phyloP scores from a whole-genome alignment of 768 basidiomycete species.

The Daedaleopsis sinensis region DNA sequence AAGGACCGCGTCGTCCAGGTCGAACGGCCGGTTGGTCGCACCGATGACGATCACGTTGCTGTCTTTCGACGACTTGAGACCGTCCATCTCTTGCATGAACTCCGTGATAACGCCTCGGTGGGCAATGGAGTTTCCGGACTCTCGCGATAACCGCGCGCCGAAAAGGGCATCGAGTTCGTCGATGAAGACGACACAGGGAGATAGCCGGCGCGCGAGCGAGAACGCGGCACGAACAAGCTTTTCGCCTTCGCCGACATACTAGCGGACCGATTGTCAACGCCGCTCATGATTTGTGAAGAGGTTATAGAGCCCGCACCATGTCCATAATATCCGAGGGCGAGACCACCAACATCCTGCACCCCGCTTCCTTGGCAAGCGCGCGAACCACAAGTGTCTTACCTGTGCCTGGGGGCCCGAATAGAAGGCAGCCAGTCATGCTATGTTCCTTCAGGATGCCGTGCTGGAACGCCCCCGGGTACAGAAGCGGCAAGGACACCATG shows the following conservation, averaged over 20 bases:
- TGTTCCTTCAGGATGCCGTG: conserved; percentile 91
- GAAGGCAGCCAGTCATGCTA: conserved; percentile 85
- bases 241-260: conserved; percentile 91
- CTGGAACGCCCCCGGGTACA: conserved; percentile 86
- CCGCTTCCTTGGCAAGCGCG: conserved; percentile 91
- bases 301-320: conserved; percentile 58
- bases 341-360: conserved; percentile 89
- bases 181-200: conserved; percentile 92
- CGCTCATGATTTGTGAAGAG: neutral
- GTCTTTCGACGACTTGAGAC: conserved; percentile 77
- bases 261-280: neutral
- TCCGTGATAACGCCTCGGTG: conserved; percentile 90
- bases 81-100: conserved; percentile 98
- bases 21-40: conserved; percentile 91
- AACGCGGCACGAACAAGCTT: conserved; percentile 91
- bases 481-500: conserved; percentile 84
- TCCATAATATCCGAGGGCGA: conserved; percentile 96
- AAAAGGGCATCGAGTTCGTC: conserved; percentile 96
- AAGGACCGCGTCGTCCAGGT: conserved; percentile 89
- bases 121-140: conserved; percentile 78
- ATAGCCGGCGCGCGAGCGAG: conserved; percentile 78
- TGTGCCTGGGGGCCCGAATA: conserved; percentile 93
- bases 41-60: conserved; percentile 90
- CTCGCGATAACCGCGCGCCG: conserved; percentile 79
- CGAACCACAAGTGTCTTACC: conserved; percentile 91